A percentile compares a stretch with the other conserved stretches of the same genome.
phyloP scores from a whole-genome alignment of 1,284 basidiomycete species.

The Veloporphyrellus conicus region DNA sequence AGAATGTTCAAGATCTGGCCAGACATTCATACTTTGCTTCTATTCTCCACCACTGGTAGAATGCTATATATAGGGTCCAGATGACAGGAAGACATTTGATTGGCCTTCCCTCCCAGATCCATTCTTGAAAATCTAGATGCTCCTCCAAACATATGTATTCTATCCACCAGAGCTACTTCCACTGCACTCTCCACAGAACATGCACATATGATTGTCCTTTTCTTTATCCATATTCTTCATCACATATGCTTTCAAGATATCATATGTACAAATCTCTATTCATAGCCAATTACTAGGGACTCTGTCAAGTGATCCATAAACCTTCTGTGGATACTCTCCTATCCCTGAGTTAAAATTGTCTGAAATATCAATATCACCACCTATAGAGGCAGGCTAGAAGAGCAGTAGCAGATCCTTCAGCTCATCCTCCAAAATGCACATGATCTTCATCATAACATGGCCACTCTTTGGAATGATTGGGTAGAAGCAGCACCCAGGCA shows the following conservation, averaged over 20 bases:
- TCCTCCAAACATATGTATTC: background rate
- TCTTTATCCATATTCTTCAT: conserved; percentile 1
- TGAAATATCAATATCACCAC: too few species aligned
- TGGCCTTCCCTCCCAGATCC: conserved; percentile 3
- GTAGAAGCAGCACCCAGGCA: background rate
- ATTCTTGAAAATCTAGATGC: background rate
- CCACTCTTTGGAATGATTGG: background rate
- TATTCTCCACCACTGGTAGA: background rate
- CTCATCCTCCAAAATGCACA: background rate
- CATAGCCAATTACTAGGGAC: background rate
- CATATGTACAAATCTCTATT: background rate
- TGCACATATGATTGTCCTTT: conserved; percentile 4
- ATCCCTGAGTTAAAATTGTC: too few species aligned
- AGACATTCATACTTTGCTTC: accelerated
- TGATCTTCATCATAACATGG: background rate
- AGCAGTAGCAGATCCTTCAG: background rate
- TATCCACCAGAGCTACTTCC: background rate
- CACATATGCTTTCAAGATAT: conserved; percentile 4
- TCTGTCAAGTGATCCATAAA: background rate
- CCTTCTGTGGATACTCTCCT: conserved; percentile 2
- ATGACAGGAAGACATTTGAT: conserved; percentile 9
- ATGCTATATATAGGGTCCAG: conserved; percentile 8
- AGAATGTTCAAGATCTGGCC: background rate
- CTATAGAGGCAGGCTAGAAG: background rate
- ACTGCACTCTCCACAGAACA: background rate